A percentile compares a stretch with the other conserved stretches of the same genome.
Evolutionary conservation across 2,329 filamentous ascomycete genomes (phyloP).

Genomic region (Aspergillus pseudonomiae): DNA sequence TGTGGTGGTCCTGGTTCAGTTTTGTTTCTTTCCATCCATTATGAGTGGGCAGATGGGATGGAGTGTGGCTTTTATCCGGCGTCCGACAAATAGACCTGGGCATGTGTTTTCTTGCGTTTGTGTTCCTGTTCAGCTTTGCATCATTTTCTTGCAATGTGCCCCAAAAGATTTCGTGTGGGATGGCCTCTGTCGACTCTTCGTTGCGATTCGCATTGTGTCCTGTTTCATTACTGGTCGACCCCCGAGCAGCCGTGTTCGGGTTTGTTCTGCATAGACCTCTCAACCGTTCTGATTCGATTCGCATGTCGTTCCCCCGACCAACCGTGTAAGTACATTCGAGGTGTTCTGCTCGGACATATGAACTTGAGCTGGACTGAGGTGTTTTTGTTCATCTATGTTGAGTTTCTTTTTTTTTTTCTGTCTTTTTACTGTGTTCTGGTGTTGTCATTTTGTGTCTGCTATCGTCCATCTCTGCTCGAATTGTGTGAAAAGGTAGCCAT

Average conservation of each 20-base stretch:
- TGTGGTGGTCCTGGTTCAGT: constrained; percentile 31
- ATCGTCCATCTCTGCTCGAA: constrained; percentile 1
- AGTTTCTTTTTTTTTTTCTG: constrained; percentile 9
- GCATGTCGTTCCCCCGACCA: constrained; percentile 21
- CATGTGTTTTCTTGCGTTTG: constrained; percentile 35
- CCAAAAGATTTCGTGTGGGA: constrained; percentile 29
- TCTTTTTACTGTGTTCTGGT: constrained; percentile 11
- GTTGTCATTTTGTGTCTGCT: not conserved
- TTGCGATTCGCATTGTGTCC: constrained; percentile 19
- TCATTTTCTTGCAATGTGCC: constrained; percentile 20
- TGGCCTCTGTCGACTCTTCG: constrained; percentile 25
- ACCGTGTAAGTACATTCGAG: constrained; percentile 26
- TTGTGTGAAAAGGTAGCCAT: constrained; percentile 10
- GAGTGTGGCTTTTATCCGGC: constrained; percentile 40
- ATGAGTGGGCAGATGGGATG: constrained; percentile 39
- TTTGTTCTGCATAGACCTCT: constrained; percentile 23
- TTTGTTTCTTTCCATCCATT: constrained; percentile 32
- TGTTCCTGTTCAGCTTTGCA: constrained; percentile 24
- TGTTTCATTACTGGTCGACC: constrained; percentile 11
- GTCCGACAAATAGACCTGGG: constrained; percentile 47
- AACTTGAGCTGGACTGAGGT: constrained; percentile 19
- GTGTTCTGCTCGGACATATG: constrained; percentile 25
- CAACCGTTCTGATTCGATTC: constrained; percentile 6
- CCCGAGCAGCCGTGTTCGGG: constrained; percentile 18
- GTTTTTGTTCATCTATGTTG: not conserved